Evolutionary conservation across 768 basidiomycete genomes (phyloP).

Genomic region (Phylloporus scabripes): DNA sequence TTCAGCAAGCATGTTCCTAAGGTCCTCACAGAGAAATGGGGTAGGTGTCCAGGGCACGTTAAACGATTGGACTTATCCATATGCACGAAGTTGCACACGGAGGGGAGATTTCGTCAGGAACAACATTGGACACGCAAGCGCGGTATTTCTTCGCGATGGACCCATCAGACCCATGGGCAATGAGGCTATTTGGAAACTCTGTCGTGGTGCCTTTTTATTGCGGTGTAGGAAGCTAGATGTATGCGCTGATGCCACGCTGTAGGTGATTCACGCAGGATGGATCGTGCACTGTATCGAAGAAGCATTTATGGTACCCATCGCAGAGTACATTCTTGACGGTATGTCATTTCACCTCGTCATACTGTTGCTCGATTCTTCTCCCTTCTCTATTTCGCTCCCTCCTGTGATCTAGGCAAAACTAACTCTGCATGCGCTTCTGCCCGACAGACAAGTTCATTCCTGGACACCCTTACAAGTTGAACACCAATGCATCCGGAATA

Average conservation of each 20-base stretch:
- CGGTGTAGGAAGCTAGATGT: neutral
- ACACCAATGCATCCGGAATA: neutral
- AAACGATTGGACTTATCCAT: neutral
- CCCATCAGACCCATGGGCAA: slow-evolving; percentile 24
- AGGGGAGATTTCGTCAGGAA: slow-evolving; percentile 15
- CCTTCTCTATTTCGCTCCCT: too few relatives aligned
- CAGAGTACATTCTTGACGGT: slow-evolving; percentile 30
- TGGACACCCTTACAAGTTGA: slow-evolving; percentile 17
- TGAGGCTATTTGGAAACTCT: slow-evolving; percentile 23
- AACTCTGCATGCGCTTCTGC: slow-evolving; percentile 1
- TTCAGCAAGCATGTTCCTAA: slow-evolving; percentile 26
- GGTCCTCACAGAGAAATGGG: slow-evolving; percentile 19
- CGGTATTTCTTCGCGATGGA: slow-evolving; percentile 30
- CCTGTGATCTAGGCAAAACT: neutral
- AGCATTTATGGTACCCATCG: slow-evolving; percentile 23
- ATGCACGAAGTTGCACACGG: slow-evolving; percentile 19
- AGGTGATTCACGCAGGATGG: slow-evolving; percentile 31
- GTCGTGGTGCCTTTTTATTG: slow-evolving; percentile 21
- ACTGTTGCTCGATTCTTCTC: too few relatives aligned
- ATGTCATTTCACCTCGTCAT: slow-evolving; percentile 7
- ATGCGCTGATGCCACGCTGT: slow-evolving; percentile 3
- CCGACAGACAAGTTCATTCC: slow-evolving; percentile 16
- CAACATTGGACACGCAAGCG: slow-evolving; percentile 8
- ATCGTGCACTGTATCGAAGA: slow-evolving; percentile 26
- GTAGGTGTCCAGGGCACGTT: slow-evolving; percentile 7